Evolutionary conservation across 2,329 filamentous ascomycete genomes (phyloP), one percentile per base, ranked within the genome.

Genomic region (Cercospora brassicicola): DNA sequence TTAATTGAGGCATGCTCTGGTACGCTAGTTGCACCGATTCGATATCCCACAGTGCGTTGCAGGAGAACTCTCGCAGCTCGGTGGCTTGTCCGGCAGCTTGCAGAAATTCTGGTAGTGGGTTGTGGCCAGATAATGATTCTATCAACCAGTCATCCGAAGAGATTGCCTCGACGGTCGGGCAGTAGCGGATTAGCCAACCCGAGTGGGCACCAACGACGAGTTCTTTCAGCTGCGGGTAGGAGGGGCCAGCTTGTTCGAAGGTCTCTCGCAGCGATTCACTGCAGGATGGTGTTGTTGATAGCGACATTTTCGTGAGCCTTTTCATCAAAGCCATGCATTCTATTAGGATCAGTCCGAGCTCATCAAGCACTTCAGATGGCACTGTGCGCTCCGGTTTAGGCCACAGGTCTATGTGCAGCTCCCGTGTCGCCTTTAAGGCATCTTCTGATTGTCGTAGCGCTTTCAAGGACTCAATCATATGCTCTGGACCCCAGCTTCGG

Each of bases 61-160:
- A 62, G 8, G 59, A 48, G n/a, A 62, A 62, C 10, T 42, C 39
- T 3, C 42, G 59, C 3, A 62, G 15, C 20, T 31, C 36, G 20
- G 39, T 30, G 2, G 42, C 36, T 26, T 53, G 26, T n/a, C 39
- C 59, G 11, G 59, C 59, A 51, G 59, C 36, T 51, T 51, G 23
- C 13, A 62, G 15, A 28, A 62, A 62, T 2, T 20, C 55, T 36
- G 55, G 30, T 20, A 59, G 31, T 8, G 55, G 55, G 20, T 28
- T 36, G 1, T 59, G 28, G 30, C 59, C 59, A 15, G 33, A 11
- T 8, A 28, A 1, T 3, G 36, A n/a, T 28, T 28, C 39, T 30
- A 53, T 33, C 39, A 62, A 33, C 59, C 59, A 62, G 59, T 62
- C 59, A 15, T 62, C 42, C 26, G 59, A 62, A 48, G 9, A 62